phyloP scores from a whole-genome alignment of 257 asterid genomes.

The Solanum tarapatanum region DNA sequence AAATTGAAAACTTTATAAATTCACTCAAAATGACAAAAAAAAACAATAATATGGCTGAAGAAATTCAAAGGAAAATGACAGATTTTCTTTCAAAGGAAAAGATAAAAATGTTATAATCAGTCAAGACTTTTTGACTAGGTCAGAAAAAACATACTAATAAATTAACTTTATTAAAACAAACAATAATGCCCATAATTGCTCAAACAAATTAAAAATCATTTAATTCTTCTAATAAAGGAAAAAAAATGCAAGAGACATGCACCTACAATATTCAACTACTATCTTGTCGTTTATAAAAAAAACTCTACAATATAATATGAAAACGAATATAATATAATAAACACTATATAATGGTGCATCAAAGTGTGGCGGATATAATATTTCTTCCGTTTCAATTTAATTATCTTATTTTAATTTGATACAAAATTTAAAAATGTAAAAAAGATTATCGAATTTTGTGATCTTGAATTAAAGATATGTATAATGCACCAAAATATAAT shows the following conservation, averaged over 20 bases:
- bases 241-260: background rate
- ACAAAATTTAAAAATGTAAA: no score
- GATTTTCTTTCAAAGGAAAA: background rate
- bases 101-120: background rate
- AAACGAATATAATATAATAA: background rate
- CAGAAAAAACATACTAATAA: background rate
- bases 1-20: background rate
- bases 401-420: no score
- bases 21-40: background rate
- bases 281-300: background rate
- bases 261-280: background rate
- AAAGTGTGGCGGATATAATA: background rate
- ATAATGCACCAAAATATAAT: no score
- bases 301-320: background rate
- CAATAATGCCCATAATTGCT: background rate
- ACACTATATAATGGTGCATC: background rate
- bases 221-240: background rate
- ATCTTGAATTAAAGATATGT: no score
- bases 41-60: background rate
- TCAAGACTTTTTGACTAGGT: background rate
- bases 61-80: background rate
- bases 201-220: background rate
- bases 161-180: background rate
- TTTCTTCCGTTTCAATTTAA: background rate
- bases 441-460: no score